Base-by-base conservation (phyloP, 768 basidiomycete species). In the Cystobasidium tubakii region DNA sequence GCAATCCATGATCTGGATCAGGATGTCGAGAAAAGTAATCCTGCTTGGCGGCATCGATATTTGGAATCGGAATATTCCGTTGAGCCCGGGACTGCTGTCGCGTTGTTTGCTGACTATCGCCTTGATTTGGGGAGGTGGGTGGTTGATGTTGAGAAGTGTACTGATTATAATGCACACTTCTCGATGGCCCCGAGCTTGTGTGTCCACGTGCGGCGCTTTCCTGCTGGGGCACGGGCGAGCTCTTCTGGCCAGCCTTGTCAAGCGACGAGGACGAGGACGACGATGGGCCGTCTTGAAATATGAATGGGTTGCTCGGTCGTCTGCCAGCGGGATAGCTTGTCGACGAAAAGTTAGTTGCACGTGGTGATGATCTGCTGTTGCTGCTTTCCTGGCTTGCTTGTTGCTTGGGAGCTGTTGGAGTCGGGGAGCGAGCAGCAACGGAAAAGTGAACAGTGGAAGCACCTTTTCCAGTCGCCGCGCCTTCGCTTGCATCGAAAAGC, bases 11-110 rank as follows among this genome's bases (percentile, higher is more conserved):
- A 36, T 71, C 69, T 71, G 69, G 69, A 60, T 71, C 55, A 21
- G 69, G 69, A 44, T 71, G 69, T 6, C 69, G 69, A 21, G 53
- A 55, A 60, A 71, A 71, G 55, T 71, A 71, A 54, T 62, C 69
- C 19, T 71, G 21, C 55, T 62, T 71, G 42, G 46, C 42, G 15
- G 66, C 46, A 53, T 67, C 66, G 25, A 65, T 39, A 19, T 65
- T 27, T 13, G 63, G 36, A 65, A 13, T 36, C 29, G 63, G 31
- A 33, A 36, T 46, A 33, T 53, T 50, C 66, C 46, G 36, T 67
- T 67, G 15, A 13, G 63, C 39, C 31, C 46, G 66, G 17, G 39
- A 43, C 50, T 69, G 66, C 9, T 54, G 66, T 29, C 42, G 65
- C 31, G 62, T 36, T 42, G 63, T 34, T 65, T 10, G 12, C 25